These are phyloP conservation scores for Hypomyces rosellus DNA, from an alignment of 2,329 filamentous ascomycete species.

Conservation along the genomic window DNA sequence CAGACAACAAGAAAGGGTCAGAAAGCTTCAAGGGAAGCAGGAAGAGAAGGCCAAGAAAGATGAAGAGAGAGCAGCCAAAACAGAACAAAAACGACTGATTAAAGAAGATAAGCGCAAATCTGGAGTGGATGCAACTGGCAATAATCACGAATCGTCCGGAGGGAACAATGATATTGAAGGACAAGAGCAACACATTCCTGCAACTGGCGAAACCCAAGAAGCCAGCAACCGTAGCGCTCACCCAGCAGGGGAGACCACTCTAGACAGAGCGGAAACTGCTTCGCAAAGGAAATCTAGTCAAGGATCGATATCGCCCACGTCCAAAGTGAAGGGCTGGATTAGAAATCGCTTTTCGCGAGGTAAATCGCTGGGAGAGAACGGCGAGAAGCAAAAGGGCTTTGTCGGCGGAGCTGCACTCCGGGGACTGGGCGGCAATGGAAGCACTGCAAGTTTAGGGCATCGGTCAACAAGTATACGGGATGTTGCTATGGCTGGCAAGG, in stretches of 20 bases:
- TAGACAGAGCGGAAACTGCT: too few species aligned
- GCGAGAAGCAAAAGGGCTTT: slow-evolving; percentile 35
- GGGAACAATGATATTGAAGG: slow-evolving; percentile 7
- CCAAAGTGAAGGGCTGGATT: slow-evolving; percentile 49
- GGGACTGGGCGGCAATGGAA: slow-evolving; percentile 37
- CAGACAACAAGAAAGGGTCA: slow-evolving; percentile 26
- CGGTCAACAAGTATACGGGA: slow-evolving; percentile 39
- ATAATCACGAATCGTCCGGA: slow-evolving; percentile 14
- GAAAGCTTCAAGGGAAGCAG: slow-evolving; percentile 19
- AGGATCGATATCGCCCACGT: slow-evolving; percentile 25
- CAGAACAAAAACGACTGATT: slow-evolving; percentile 44
- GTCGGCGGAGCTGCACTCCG: slow-evolving; percentile 45
- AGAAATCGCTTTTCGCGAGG: slow-evolving; percentile 45
- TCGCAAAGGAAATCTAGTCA: slow-evolving; percentile 15
- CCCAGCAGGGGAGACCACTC: too few species aligned
- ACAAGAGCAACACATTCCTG: background rate
- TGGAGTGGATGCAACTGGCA: slow-evolving; percentile 14
- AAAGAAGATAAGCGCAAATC: slow-evolving; percentile 49
- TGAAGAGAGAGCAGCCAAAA: slow-evolving; percentile 45
- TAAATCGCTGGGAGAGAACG: slow-evolving; percentile 34
- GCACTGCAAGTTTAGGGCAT: slow-evolving; percentile 37
- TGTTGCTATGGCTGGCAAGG: slow-evolving; percentile 39
- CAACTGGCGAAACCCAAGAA: too few species aligned
- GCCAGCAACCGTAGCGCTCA: too few species aligned
- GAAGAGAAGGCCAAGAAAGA: slow-evolving; percentile 39